phyloP scores from a whole-genome alignment of 257 asterid species.

The Ligustrum vulgare region DNA sequence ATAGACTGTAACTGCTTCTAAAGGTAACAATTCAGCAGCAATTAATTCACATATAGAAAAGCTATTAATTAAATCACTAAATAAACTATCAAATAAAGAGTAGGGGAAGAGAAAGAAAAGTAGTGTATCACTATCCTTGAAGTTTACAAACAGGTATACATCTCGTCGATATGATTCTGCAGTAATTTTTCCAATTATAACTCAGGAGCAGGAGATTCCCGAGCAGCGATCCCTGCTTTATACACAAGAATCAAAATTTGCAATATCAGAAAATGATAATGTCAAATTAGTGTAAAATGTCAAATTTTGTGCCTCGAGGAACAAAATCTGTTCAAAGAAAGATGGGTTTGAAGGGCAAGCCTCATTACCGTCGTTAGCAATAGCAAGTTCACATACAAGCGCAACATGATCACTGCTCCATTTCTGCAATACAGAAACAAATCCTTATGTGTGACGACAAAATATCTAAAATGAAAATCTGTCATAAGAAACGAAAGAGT shows the following conservation, averaged over 20 bases:
- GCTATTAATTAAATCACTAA: neutral
- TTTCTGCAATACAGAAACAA: slow-evolving; percentile 45
- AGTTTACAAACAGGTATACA: neutral
- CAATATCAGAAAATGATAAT: neutral
- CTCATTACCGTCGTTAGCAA: slow-evolving; percentile 35
- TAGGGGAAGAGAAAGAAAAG: too few species aligned
- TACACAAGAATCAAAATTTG: neutral
- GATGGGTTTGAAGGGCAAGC: neutral
- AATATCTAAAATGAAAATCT: neutral
- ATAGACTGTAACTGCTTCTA: neutral
- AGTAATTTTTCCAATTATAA: neutral
- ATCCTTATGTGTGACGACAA: neutral
- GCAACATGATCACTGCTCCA: slow-evolving; percentile 98
- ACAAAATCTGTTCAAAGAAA: neutral
- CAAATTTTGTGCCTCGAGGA: slow-evolving; percentile 2
- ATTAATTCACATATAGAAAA: neutral
- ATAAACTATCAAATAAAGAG: neutral
- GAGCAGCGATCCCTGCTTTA: neutral
- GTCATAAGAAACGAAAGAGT: neutral
- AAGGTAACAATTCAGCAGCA: neutral
- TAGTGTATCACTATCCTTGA: neutral
- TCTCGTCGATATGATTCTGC: neutral
- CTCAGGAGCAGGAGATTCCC: neutral
- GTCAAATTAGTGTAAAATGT: neutral
- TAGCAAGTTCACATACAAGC: slow-evolving; percentile 84